phyloP scores from a whole-genome alignment of 306 rosid genomes.

The Fagus crenata region DNA sequence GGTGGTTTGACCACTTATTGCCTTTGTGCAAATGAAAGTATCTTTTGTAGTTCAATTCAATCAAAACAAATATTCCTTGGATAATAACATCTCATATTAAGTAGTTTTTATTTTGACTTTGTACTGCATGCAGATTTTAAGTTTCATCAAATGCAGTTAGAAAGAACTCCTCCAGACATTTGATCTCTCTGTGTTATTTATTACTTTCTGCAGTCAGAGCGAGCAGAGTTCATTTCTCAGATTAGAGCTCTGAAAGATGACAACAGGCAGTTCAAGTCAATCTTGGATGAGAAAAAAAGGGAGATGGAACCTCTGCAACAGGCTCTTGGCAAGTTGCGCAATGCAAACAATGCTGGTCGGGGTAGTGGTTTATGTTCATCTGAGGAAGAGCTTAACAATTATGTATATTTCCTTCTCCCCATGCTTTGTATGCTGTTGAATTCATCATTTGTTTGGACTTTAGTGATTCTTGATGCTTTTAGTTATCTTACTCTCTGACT shows the following conservation, averaged over 20 bases:
- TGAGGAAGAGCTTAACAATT: slow-evolving; percentile 78
- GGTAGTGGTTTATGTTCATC: slow-evolving; percentile 78
- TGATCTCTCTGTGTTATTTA: slow-evolving; percentile 14
- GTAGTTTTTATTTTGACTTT: not conserved
- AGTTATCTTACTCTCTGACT: slow-evolving; percentile 17
- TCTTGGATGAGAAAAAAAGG: slow-evolving; percentile 73
- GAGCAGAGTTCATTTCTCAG: slow-evolving; percentile 75
- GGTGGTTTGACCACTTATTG: not conserved
- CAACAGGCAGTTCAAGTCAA: slow-evolving; percentile 56
- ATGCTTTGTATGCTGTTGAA: slow-evolving; percentile 20
- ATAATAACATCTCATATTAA: not conserved
- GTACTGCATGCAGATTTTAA: not conserved
- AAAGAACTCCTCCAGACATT: not conserved
- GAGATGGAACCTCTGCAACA: slow-evolving; percentile 87
- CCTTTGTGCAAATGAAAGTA: not conserved
- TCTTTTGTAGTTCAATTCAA: not conserved
- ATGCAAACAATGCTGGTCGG: slow-evolving; percentile 57
- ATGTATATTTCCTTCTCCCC: slow-evolving; percentile 46
- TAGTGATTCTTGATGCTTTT: slow-evolving; percentile 5
- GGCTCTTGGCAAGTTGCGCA: slow-evolving; percentile 90
- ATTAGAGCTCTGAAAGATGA: slow-evolving; percentile 71
- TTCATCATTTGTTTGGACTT: slow-evolving; percentile 15
- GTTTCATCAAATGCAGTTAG: not conserved
- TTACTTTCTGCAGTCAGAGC: slow-evolving; percentile 54
- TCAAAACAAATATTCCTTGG: not conserved